Base-by-base conservation (phyloP, 164 flowering plant species). In the Kalanchoe fedtschenkoi region DNA sequence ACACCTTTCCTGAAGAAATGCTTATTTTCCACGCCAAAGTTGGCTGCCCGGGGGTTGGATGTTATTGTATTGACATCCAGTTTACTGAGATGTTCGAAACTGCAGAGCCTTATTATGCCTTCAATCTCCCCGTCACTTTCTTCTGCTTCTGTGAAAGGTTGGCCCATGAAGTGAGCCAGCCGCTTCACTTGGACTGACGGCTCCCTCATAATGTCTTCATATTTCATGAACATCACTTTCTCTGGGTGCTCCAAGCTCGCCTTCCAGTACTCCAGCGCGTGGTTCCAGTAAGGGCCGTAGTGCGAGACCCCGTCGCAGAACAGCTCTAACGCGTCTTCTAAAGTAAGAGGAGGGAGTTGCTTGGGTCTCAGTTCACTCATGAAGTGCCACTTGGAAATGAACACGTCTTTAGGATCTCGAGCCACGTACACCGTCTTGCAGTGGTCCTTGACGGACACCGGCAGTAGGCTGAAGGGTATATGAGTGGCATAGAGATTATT, bases 311-410 rank as follows among this genome's bases (percentile, higher is more conserved):
- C 73, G 3, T 62, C 46, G 21, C 69, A 67, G n/a, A 70, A 70
- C 51, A 58, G 2, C 47, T 74, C 74, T 30, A 56, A 64, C n/a
- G 71, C 74, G 10, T 58, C 63, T 29, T 62, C 72, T 7, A 71
- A 2, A 1, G 61, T 4, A 3, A 64, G 29, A 22, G 54, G 44
- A 24, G 61, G 32, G 8, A 24, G 17, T 11, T 61, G 24, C 17
- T 33, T 14, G 15, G 17, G 0, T 6, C 42, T 47, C 0, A 34
- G 3, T 62, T 61, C 67, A 6, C 19, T 60, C 28, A 56, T 6
- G 28, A 65, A 65, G n/a, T 65, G 62, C 74, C 74, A 74, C 21
- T 32, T 5, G 1, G 77, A 74, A n/a, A 68, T 42, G 0, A 70
- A 54, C 10, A 59, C 63, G 24, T 74, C 74, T 30, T 65, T 70